phyloP scores from a whole-genome alignment of 228 moss, liverwort and hornwort species.

The Sphagnum magellanicum region DNA sequence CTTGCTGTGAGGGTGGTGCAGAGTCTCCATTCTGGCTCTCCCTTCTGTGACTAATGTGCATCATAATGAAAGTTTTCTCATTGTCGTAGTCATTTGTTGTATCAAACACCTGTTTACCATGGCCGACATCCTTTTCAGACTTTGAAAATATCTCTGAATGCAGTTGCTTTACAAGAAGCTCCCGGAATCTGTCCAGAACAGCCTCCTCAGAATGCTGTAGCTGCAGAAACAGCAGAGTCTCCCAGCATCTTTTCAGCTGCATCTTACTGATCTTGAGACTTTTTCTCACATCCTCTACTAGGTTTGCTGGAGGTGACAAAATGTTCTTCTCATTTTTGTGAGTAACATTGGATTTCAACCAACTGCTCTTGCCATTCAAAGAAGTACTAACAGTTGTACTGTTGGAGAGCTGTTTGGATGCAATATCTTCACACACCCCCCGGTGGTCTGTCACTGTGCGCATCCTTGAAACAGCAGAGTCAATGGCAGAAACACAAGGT shows the following conservation, averaged over 20 bases:
- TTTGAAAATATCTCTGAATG: constrained; percentile 75
- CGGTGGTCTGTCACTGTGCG: constrained; percentile 18
- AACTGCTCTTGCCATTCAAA: constrained; percentile 15
- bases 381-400: not conserved
- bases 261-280: constrained; percentile 61
- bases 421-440: constrained; percentile 13
- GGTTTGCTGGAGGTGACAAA: constrained; percentile 44
- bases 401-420: constrained; percentile 20
- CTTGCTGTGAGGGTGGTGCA: constrained; percentile 12
- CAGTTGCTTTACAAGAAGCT: constrained; percentile 65
- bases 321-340: constrained; percentile 32
- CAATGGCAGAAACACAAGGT: constrained; percentile 27
- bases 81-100: constrained; percentile 65
- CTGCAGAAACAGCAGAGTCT: constrained; percentile 71
- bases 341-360: constrained; percentile 4
- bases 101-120: constrained; percentile 61
- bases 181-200: constrained; percentile 62
- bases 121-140: constrained; percentile 37
- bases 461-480: constrained; percentile 24
- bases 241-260: constrained; percentile 91
- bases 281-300: constrained; percentile 55
- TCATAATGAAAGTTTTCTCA: constrained; percentile 81
- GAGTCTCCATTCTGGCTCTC: constrained; percentile 4
- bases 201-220: constrained; percentile 47
- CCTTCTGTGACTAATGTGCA: constrained; percentile 17